Conservation (phyloP, 192 early-diverging fungal genomes). For the Coemansia sp. region DNA sequence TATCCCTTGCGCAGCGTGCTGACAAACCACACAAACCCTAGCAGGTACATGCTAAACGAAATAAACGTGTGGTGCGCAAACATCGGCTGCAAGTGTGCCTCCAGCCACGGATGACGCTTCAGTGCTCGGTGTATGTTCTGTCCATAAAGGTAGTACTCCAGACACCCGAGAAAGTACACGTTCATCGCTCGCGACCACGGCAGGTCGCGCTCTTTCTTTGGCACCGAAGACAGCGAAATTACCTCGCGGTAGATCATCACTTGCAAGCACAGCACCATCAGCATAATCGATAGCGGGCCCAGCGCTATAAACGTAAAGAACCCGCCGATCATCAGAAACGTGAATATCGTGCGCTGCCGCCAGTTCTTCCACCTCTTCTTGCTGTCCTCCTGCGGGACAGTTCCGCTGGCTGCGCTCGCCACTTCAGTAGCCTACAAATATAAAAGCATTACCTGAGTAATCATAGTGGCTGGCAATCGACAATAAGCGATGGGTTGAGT, state of each 20-base stretch:
- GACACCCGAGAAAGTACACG: slow-evolving; percentile 88
- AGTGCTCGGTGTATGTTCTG: slow-evolving; percentile 90
- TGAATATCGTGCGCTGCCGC: slow-evolving; percentile 80
- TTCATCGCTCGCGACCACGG: slow-evolving; percentile 92
- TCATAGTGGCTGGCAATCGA: no score
- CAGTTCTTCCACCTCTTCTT: slow-evolving; percentile 72
- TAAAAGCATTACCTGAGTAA: no score
- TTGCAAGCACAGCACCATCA: slow-evolving; percentile 82
- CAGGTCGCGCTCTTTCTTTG: slow-evolving; percentile 78
- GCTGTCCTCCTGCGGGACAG: slow-evolving; percentile 35
- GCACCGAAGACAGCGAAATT: slow-evolving; percentile 82
- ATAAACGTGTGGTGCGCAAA: slow-evolving; percentile 94
- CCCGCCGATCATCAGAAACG: slow-evolving; percentile 84
- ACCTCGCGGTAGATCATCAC: slow-evolving; percentile 89
- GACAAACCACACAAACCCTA: slow-evolving; percentile 90
- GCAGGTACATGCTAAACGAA: slow-evolving; percentile 82
- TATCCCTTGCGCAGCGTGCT: slow-evolving; percentile 87
- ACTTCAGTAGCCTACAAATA: no score
- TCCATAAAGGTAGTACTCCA: slow-evolving; percentile 94
- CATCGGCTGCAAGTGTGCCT: slow-evolving; percentile 78
- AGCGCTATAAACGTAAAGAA: slow-evolving; percentile 73
- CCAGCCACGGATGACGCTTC: slow-evolving; percentile 77
- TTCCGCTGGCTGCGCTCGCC: slow-evolving; percentile 6
- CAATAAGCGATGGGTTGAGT: no score
- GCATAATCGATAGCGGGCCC: slow-evolving; percentile 83